Base-by-base conservation (phyloP, 257 asterid genomes). In the Solanum clarkiae region DNA sequence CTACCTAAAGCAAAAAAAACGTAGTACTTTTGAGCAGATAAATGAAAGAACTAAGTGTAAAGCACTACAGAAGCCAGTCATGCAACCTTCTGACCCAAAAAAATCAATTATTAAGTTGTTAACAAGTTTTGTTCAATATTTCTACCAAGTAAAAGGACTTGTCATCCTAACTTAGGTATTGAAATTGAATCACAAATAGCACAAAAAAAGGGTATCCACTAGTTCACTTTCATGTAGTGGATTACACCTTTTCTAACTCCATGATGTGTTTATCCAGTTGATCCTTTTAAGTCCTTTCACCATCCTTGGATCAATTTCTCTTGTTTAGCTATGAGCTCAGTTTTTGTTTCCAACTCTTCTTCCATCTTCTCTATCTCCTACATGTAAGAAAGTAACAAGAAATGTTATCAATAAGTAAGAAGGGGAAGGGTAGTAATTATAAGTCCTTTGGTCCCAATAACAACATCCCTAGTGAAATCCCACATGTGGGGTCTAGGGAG, bases 281-380 rank as follows among this genome's bases (percentile, higher is more conserved):
- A 18, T 93, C 94, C 87, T 92, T 92, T 89, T 92, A 95, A 86
- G 87, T 93, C 93, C 57, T 85, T 80, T 86, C 79, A 94, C 98
- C 98, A 96, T 84, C 91, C 95, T 74, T 92, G 90, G 65, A 95
- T 89, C 86, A 91, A 86, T 49, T 80, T 90, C 91, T 92, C 95
- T 82, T 95, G 95, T 88, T 93, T 89, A 59, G 71, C 71, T 71
- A 96, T 94, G 66, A 96, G 93, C 85, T 89, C 93, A 15, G 60
- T 85, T 93, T 92, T 95, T 56, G 84, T 88, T 86, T 91, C 92
- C 90, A 95, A 87, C 90, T 95, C 98, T 86, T 94, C 94, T 86
- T 96, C 97, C 99, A 96, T 93, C 88, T 20, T 87, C 26, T 91
- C 91, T 17, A 96, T 96, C 88, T 93, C 98, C 98, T 95, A 56